Evolutionary conservation across 345 rosid genomes (phyloP).

Genomic region (Dovyalis caffra): DNA sequence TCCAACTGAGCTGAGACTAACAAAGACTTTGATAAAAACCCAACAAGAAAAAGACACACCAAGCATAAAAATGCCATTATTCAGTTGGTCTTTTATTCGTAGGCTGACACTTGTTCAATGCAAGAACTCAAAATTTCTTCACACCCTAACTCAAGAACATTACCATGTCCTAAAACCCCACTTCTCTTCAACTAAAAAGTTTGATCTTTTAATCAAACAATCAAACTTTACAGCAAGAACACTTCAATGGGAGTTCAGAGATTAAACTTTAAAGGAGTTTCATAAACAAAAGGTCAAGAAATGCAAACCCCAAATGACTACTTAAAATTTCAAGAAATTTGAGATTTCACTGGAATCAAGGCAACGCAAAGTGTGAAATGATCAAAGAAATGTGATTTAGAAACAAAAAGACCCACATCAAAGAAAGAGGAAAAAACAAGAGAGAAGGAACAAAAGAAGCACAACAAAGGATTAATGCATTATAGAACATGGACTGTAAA

Average conservation of each 20-base stretch:
- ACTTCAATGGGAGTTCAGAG: slow-evolving; percentile 4
- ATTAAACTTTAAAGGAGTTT: neutral
- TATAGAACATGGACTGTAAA: slow-evolving; percentile 37
- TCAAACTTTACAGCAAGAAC: neutral
- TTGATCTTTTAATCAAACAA: slow-evolving; percentile 21
- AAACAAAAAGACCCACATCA: slow-evolving; percentile 24
- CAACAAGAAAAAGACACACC: slow-evolving; percentile 45
- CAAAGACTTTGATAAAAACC: slow-evolving; percentile 51
- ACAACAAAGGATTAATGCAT: slow-evolving; percentile 17
- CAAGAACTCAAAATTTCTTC: slow-evolving; percentile 20
- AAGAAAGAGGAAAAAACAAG: slow-evolving; percentile 18
- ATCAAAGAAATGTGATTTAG: slow-evolving; percentile 15
- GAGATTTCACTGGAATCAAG: slow-evolving; percentile 21
- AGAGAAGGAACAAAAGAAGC: slow-evolving; percentile 35
- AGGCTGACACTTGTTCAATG: slow-evolving; percentile 9
- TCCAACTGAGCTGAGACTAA: slow-evolving; percentile 42
- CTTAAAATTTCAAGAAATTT: slow-evolving; percentile 17
- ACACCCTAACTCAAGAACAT: neutral
- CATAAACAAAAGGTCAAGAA: neutral
- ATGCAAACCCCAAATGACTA: slow-evolving; percentile 27
- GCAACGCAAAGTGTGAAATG: slow-evolving; percentile 13
- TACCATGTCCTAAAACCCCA: neutral
- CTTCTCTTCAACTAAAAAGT: neutral
- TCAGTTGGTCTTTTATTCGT: neutral
- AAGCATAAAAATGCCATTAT: slow-evolving; percentile 45